These are phyloP conservation scores for Calonectria crousiana DNA, from an alignment of 2,329 filamentous ascomycete genomes.

Conservation along the genomic window DNA sequence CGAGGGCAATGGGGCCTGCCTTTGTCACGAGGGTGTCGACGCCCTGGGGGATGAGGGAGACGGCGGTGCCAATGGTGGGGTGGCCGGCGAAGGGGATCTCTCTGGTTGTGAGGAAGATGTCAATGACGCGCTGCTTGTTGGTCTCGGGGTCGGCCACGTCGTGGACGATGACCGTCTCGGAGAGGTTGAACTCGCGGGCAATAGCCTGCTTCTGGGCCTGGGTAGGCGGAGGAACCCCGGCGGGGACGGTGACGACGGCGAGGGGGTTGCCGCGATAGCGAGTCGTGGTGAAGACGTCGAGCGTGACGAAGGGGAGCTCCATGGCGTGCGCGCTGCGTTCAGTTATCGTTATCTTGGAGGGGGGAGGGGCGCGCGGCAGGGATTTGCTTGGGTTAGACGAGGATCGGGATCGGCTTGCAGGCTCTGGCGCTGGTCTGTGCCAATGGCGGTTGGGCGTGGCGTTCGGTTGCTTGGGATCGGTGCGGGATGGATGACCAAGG, in stretches of 20 bases:
- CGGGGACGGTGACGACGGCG: constrained; percentile 68
- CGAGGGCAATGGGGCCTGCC: constrained; percentile 67
- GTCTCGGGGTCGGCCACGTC: constrained; percentile 50
- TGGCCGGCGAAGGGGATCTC: constrained; percentile 74
- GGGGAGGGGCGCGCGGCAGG: background rate
- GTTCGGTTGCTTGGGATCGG: background rate
- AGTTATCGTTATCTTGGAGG: background rate
- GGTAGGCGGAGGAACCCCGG: constrained; percentile 53
- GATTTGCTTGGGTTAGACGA: background rate
- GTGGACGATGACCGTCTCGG: constrained; percentile 74
- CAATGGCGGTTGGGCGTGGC: constrained; percentile 1
- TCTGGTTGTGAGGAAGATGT: constrained; percentile 68
- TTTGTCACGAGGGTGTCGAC: constrained; percentile 64
- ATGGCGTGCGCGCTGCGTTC: constrained; percentile 33
- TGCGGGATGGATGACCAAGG: background rate
- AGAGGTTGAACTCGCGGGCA: constrained; percentile 73
- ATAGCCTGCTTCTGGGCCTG: constrained; percentile 69
- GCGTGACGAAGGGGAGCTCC: constrained; percentile 63
- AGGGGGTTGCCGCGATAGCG: constrained; percentile 70
- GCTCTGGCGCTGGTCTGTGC: background rate
- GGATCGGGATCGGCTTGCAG: constrained; percentile 3
- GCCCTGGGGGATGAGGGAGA: constrained; percentile 57
- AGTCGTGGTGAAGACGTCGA: constrained; percentile 69
- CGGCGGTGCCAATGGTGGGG: constrained; percentile 69
- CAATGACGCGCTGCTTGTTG: constrained; percentile 56